phyloP scores from a whole-genome alignment of 116 monocot species.

The Phalaenopsis hybrid region DNA sequence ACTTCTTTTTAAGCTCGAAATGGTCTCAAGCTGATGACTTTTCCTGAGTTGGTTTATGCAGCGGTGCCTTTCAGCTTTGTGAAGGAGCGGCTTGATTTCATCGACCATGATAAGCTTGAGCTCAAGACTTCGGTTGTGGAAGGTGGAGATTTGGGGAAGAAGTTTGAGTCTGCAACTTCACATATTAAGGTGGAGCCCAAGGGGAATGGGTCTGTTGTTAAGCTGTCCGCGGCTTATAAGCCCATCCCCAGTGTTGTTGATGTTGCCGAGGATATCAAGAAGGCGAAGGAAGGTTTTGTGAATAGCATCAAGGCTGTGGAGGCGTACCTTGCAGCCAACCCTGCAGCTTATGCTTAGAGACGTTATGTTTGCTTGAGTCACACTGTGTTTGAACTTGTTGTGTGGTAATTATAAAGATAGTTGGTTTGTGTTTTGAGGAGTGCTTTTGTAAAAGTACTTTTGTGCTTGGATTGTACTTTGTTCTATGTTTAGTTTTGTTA shows the following conservation, averaged over 20 bases:
- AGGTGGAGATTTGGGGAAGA: constrained; percentile 10
- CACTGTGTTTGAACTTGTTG: background rate
- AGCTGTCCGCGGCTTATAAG: constrained; percentile 4
- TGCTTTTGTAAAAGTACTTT: background rate
- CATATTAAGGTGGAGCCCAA: constrained; percentile 12
- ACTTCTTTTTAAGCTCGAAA: background rate
- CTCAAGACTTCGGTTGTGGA: constrained; percentile 2
- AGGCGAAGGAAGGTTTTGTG: background rate
- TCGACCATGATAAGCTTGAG: constrained; percentile 17
- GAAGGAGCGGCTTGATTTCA: constrained; percentile 14
- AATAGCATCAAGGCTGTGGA: constrained; percentile 1
- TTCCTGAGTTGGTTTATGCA: background rate
- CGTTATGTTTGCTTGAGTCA: background rate
- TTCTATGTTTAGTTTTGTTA: too few species aligned
- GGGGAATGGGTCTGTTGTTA: constrained; percentile 4
- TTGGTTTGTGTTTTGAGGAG: background rate
- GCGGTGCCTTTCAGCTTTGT: constrained; percentile 1
- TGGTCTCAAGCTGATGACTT: too few species aligned
- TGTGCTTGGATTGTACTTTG: too few species aligned
- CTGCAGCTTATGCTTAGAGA: constrained; percentile 5
- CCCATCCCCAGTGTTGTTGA: background rate
- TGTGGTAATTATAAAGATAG: background rate
- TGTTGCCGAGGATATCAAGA: background rate
- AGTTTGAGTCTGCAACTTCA: constrained; percentile 11
- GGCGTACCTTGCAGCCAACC: constrained; percentile 3